phyloP scores from a whole-genome alignment of 495 filamentous ascomycete genomes.

The Barbatosphaeria neglecta region DNA sequence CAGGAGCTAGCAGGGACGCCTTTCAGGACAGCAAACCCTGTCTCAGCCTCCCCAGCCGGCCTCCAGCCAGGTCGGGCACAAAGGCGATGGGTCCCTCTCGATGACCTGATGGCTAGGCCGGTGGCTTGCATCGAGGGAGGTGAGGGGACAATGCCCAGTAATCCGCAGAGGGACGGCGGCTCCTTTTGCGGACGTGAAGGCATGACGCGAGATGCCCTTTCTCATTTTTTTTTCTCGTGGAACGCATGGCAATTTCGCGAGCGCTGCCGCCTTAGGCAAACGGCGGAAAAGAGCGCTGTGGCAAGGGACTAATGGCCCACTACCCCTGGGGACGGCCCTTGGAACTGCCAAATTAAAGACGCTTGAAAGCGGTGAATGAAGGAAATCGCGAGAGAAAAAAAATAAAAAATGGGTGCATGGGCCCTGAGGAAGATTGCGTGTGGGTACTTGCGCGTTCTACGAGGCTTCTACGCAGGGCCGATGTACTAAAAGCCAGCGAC shows the following conservation, averaged over 20 bases:
- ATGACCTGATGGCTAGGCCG: too few species aligned
- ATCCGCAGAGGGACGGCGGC: too few species aligned
- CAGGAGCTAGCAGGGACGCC: not conserved
- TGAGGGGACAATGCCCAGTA: too few species aligned
- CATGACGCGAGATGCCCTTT: not conserved
- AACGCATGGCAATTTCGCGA: not conserved
- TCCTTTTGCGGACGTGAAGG: not conserved
- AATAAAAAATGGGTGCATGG: not conserved
- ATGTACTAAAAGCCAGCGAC: not conserved
- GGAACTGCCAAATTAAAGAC: slow-evolving; percentile 1
- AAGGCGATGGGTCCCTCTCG: too few species aligned
- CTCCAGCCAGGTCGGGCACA: not conserved
- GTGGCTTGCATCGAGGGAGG: too few species aligned
- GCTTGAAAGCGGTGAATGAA: not conserved
- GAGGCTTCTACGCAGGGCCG: not conserved
- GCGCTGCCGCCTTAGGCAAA: not conserved
- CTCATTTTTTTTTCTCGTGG: not conserved
- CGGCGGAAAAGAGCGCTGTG: not conserved
- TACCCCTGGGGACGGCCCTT: slow-evolving; percentile 4
- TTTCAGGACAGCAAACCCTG: not conserved
- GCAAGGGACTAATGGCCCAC: slow-evolving; percentile 4
- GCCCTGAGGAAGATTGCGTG: not conserved
- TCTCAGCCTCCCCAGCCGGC: not conserved
- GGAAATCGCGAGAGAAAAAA: not conserved
- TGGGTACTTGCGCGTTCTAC: not conserved